phyloP scores from a whole-genome alignment of 108 stramenopile species.

The Conticribra weissflogii region DNA sequence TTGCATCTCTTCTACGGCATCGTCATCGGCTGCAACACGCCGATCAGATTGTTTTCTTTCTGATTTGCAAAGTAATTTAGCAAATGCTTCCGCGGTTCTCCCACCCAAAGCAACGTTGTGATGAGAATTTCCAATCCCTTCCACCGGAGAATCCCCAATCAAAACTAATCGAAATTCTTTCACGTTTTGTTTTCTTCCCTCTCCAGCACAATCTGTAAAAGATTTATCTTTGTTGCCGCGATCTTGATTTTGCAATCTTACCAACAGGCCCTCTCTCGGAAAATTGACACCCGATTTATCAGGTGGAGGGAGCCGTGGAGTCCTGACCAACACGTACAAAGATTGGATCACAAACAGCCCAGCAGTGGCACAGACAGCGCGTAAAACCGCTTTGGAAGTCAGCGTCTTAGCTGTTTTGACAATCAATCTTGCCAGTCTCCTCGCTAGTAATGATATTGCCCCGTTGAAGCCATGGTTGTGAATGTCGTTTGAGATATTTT shows the following conservation, averaged over 20 bases:
- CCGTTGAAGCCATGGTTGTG: too few species aligned
- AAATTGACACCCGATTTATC: constrained; percentile 17
- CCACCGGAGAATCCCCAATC: constrained; percentile 37
- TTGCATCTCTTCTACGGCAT: neutral
- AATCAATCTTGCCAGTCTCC: too few species aligned
- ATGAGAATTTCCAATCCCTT: constrained; percentile 31
- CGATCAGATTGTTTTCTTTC: neutral
- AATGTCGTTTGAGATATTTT: too few species aligned
- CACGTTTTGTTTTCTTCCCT: neutral
- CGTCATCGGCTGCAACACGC: neutral
- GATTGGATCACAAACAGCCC: too few species aligned
- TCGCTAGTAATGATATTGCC: too few species aligned
- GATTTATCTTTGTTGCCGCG: neutral
- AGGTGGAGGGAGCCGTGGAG: constrained; percentile 30
- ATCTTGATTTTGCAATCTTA: neutral
- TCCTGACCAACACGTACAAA: constrained; percentile 21
- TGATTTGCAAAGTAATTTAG: neutral
- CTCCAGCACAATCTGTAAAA: neutral
- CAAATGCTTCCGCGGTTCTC: constrained; percentile 28
- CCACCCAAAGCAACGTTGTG: constrained; percentile 30
- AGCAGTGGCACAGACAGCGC: too few species aligned
- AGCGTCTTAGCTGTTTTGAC: too few species aligned
- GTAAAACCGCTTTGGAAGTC: too few species aligned
- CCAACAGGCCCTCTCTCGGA: constrained; percentile 19
- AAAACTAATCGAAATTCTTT: constrained; percentile 28